Base-by-base conservation (phyloP, 768 basidiomycete species). In the Psilocybe cubensis region DNA sequence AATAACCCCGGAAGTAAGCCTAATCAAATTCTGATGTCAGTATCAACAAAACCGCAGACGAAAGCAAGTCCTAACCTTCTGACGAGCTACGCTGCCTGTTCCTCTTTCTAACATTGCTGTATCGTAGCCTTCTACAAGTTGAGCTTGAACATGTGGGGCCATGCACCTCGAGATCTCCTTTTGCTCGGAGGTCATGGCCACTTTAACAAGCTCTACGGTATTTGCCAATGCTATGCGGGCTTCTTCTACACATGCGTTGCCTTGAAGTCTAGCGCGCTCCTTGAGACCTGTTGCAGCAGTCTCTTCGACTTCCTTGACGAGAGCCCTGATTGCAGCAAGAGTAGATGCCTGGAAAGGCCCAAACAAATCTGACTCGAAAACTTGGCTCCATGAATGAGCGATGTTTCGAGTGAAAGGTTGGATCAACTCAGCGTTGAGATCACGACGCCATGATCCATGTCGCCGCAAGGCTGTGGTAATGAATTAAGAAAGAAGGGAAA, bases 311-410 rank as follows among this genome's bases (percentile, higher is more conserved):
- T 84, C 83, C 51, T 74, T 63, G n/a, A 85, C 67, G 2, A 87
- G 72, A 21, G 74, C 66, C 43, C 72, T 71, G 57, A 87, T 78
- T 1, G 73, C 65, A 1, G 56, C 54, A 23, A 70, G 66, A 5
- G 76, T 73, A 1, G 72, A 69, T 4, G 63, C 54, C 58, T 83
- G 79, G 56, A 87, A 81, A 6, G 75, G 65, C 1, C 68, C 72
- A 62, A 87, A 84, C 9, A 86, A 69, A 61, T 86, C 82, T 0
- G 79, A 74, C 64, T 87, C 84, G 57, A 86, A 87, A n/a, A 86
- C 74, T 63, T 80, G 74, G 17, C 77, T 74, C 85, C 85, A 87
- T 6, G 80, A 79, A 54, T 72, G 73, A 2, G 85, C 85, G 45
- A 88, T 85, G 58, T 80, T 81, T 40, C 75, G 75, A 1, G 84